phyloP scores from a whole-genome alignment of 495 filamentous ascomycete species.

The Penicillium argentinense region DNA sequence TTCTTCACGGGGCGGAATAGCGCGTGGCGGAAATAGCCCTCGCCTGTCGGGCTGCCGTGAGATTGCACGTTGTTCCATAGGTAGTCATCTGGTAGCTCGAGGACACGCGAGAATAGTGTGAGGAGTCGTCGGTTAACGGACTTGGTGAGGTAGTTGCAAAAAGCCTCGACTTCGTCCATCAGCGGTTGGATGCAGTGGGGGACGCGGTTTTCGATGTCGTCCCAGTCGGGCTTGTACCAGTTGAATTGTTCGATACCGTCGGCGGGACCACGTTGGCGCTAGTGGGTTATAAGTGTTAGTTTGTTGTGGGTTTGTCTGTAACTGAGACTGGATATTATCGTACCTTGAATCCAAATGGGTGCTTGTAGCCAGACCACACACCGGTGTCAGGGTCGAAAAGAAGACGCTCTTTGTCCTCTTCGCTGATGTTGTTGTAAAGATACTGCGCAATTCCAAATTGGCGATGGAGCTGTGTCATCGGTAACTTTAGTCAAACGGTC shows the following conservation, averaged over 20 bases:
- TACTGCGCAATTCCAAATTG: constrained; percentile 48
- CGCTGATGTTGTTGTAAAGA: constrained; percentile 43
- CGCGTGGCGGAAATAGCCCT: constrained; percentile 49
- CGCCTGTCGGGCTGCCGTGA: constrained; percentile 41
- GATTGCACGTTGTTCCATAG: constrained; percentile 48
- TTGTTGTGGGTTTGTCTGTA: too few relatives aligned
- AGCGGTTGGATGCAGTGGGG: constrained; percentile 42
- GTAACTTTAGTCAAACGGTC: too few relatives aligned
- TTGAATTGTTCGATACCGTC: constrained; percentile 53
- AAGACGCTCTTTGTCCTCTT: constrained; percentile 44
- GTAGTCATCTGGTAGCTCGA: constrained; percentile 46
- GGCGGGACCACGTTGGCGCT: constrained; percentile 34
- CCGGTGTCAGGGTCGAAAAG: constrained; percentile 41
- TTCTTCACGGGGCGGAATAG: constrained; percentile 43
- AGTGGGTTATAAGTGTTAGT: too few relatives aligned
- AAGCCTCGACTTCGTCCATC: constrained; percentile 46
- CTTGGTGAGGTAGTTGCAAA: constrained; percentile 44
- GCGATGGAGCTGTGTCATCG: constrained; percentile 44
- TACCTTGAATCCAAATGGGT: constrained; percentile 43
- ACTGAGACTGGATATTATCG: too few relatives aligned
- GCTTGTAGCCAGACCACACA: constrained; percentile 42
- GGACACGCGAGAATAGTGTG: constrained; percentile 44
- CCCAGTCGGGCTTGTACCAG: constrained; percentile 43
- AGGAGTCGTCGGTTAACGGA: constrained; percentile 46
- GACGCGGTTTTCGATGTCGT: constrained; percentile 27